Evolutionary conservation across 73 alveolate species (phyloP).

Genomic region (Tetrahymena thermophila): DNA sequence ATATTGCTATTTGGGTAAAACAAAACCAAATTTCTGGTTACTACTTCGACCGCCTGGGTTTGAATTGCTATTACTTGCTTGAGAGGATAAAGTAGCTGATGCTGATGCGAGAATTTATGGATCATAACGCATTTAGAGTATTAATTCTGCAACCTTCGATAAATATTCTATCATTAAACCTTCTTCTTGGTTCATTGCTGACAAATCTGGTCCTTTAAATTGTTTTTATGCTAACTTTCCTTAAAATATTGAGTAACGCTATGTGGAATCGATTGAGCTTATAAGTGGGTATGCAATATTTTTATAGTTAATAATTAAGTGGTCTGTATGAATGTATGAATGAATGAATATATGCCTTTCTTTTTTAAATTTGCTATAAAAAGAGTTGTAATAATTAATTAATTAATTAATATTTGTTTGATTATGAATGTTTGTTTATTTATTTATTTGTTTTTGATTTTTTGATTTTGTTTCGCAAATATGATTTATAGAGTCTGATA

Average conservation of each 20-base stretch:
- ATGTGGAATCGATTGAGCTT: neutral
- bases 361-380: neutral
- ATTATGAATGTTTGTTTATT: neutral
- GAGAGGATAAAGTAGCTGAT: neutral
- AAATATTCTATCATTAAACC: neutral
- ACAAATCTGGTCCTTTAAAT: neutral
- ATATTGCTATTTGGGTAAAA: neutral
- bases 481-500: neutral
- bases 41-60: neutral
- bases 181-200: neutral
- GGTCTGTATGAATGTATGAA: neutral
- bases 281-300: neutral
- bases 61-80: neutral
- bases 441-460: neutral
- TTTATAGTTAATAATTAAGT: neutral
- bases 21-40: neutral
- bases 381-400: neutral
- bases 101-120: neutral
- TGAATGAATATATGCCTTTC: neutral
- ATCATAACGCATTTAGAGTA: neutral
- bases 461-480: neutral
- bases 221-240: neutral
- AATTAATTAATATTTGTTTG: neutral
- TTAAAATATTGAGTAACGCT: neutral
- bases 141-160: neutral